Conservation (phyloP, 2,329 filamentous ascomycete genomes). For the Zymoseptoria passerinii region DNA sequence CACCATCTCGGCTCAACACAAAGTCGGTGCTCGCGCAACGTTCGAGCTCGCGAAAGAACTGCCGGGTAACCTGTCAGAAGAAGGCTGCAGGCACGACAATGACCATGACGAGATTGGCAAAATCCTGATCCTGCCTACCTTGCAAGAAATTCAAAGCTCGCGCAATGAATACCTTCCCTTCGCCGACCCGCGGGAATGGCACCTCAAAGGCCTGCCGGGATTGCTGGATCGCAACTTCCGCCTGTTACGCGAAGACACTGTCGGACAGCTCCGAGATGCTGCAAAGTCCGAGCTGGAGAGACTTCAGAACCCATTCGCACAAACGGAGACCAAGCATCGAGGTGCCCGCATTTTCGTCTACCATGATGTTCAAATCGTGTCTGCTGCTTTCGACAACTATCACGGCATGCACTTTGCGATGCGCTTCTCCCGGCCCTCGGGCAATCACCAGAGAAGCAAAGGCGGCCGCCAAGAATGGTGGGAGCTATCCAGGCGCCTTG, state of each 20-base stretch:
- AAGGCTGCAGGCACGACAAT: constrained; percentile 65
- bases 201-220: constrained; percentile 39
- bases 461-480: constrained; percentile 43
- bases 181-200: constrained; percentile 32
- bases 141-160: constrained; percentile 45
- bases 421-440: constrained; percentile 40
- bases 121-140: constrained; percentile 57
- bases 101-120: constrained; percentile 54
- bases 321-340: constrained; percentile 2
- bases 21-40: not conserved
- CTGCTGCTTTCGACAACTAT: constrained; percentile 31
- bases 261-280: constrained; percentile 57
- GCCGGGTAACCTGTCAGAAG: constrained; percentile 26
- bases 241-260: constrained; percentile 61
- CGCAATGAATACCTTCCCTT: constrained; percentile 38
- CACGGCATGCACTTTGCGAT: constrained; percentile 41
- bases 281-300: constrained; percentile 36
- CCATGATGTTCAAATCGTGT: constrained; percentile 26
- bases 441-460: constrained; percentile 14
- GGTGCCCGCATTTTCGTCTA: constrained; percentile 33
- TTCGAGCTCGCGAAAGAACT: constrained; percentile 14
- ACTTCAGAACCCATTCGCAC: constrained; percentile 17
- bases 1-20: not conserved
- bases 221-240: constrained; percentile 64
- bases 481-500: constrained; percentile 42